Conservation (phyloP, 129 eudicot genomes). For the Flaveria robusta region DNA sequence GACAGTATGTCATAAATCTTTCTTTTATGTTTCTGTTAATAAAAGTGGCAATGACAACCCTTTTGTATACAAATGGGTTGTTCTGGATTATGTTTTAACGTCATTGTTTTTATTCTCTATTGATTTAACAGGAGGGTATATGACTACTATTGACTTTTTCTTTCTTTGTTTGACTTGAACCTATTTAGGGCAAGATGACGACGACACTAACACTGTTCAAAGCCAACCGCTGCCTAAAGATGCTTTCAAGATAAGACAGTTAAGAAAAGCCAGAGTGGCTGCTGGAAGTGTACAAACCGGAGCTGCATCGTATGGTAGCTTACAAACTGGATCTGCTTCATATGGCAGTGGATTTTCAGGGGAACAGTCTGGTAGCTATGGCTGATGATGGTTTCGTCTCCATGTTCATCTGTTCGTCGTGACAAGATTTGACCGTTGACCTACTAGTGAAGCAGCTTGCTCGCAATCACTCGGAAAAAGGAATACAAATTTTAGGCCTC, state of each 20-base stretch:
- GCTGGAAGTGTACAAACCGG: conserved; percentile 43
- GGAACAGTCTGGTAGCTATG: conserved; percentile 74
- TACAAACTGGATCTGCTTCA: conserved; percentile 79
- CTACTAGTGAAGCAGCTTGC: conserved; percentile 8
- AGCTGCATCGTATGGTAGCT: conserved; percentile 75
- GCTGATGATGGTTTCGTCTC: conserved; percentile 37
- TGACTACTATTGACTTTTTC: not conserved
- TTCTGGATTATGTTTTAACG: not conserved
- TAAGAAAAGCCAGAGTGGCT: conserved; percentile 66
- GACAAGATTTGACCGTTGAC: conserved; percentile 1
- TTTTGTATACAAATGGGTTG: not conserved
- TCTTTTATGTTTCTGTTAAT: not conserved
- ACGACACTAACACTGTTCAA: conserved; percentile 66
- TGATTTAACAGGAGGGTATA: too few species aligned
- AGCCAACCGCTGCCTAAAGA: conserved; percentile 90
- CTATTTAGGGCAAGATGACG: conserved; percentile 83
- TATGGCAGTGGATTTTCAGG: conserved; percentile 90
- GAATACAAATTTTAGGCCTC: not conserved
- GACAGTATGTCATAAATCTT: conserved; percentile 59
- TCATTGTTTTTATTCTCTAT: too few species aligned
- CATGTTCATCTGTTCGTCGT: not conserved
- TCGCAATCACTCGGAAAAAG: not conserved
- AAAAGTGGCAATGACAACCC: not conserved
- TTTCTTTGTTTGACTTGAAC: not conserved
- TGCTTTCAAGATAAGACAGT: conserved; percentile 74